Evolutionary conservation across 2,329 filamentous ascomycete species (phyloP).

Genomic region (Fusarium continuum): DNA sequence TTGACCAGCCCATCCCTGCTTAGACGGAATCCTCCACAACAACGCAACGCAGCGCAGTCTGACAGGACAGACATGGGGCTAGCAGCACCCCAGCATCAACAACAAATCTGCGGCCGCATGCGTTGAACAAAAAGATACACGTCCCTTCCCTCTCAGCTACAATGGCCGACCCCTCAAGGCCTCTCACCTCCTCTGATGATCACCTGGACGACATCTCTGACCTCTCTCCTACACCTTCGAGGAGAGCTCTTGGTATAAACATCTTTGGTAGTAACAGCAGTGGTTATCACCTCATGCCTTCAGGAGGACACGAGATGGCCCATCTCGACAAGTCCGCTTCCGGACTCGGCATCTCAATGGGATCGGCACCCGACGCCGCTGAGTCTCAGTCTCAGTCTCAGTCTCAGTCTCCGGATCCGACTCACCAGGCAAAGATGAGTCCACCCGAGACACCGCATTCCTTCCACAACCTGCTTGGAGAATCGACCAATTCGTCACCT

Average conservation of each 20-base stretch:
- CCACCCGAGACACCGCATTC: constrained; percentile 39
- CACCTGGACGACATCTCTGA: constrained; percentile 13
- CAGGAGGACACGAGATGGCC: constrained; percentile 35
- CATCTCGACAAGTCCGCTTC: constrained; percentile 23
- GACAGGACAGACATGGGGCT: constrained; percentile 18
- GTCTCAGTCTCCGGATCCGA: constrained; percentile 21
- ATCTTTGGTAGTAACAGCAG: constrained; percentile 36
- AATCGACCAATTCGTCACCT: constrained; percentile 1
- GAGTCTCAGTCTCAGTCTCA: background rate
- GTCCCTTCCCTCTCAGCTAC: background rate
- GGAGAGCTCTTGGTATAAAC: constrained; percentile 22
- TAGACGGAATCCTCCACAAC: background rate
- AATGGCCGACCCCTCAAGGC: constrained; percentile 33
- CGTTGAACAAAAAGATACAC: background rate
- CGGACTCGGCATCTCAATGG: constrained; percentile 34
- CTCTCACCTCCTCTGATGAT: constrained; percentile 15
- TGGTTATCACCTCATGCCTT: constrained; percentile 37
- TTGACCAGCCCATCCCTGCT: constrained; percentile 4
- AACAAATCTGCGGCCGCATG: background rate
- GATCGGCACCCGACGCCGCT: background rate
- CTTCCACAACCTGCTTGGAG: constrained; percentile 30
- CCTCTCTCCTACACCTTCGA: constrained; percentile 10
- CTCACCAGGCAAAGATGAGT: constrained; percentile 9
- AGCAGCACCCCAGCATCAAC: constrained; percentile 1
- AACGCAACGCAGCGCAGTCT: background rate